Base-by-base conservation (phyloP, 73 alveolate genomes). In the Tetrahymena malaccensis region DNA sequence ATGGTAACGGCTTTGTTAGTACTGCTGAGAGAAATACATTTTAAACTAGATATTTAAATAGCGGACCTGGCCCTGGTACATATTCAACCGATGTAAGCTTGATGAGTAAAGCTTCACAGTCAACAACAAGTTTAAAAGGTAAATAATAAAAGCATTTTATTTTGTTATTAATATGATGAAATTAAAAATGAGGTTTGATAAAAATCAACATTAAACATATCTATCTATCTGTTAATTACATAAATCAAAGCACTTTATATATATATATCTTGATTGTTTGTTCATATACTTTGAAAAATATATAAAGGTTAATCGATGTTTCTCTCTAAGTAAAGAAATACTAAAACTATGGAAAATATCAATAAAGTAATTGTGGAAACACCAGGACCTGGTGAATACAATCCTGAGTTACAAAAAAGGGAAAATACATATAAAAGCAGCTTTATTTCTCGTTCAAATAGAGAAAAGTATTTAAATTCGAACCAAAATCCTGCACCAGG, bases 331-430 rank as follows among this genome's bases (percentile, higher is more conserved):
- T 9, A 70, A 27, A 70, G 89, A 70, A 70, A 70, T 70, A 70
- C 89, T 70, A 70, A 70, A 70, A 70, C 89, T 31, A 70, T 70
- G 89, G 89, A 70, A 70, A 70, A 70, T 8, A 70, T 70, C 17
- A 70, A 70, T 70, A 95, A 95, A 93, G 93, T 85, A 19, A 93
- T 85, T 43, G 94, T 95, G 10, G 94, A 85, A 43, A 95, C 93
- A 34, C 96, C 96, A 85, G 96, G 96, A 43, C 96, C 96, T 37
- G 96, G 96, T 85, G 96, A 95, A 95, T 95, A 95, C 85, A 94
- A 95, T 19, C 83, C 85, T 43, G 85, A 85, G 16, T 37, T 43
- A 44, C 84, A 85, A 8, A 89, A 85, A 22, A 95, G 94, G 43
- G 43, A 43, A 7, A 95, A 89, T 56, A 89, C 85, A 33, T 89